phyloP scores from a whole-genome alignment of 441 rosid species.

The Gossypium lobatum region DNA sequence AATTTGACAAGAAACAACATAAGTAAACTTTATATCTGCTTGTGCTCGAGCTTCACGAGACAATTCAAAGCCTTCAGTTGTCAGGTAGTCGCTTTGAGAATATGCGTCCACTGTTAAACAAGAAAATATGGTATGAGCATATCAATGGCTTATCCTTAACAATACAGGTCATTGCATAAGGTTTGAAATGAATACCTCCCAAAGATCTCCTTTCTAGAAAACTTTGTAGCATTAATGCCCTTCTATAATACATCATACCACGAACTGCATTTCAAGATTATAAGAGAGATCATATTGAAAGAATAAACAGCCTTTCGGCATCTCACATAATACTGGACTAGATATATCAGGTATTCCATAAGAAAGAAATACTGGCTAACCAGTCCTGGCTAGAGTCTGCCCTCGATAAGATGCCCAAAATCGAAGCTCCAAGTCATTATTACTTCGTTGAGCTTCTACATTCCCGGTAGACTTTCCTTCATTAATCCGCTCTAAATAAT shows the following conservation, averaged over 20 bases:
- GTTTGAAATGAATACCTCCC: constrained; percentile 49
- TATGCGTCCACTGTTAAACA: constrained; percentile 43
- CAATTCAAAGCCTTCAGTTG: constrained; percentile 61
- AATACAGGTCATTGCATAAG: constrained; percentile 3
- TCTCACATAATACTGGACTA: constrained; percentile 9
- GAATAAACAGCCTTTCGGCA: constrained; percentile 9
- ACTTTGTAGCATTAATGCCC: constrained; percentile 96
- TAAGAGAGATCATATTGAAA: constrained; percentile 1
- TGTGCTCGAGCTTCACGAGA: constrained; percentile 90
- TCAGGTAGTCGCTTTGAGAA: constrained; percentile 38
- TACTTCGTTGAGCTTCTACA: constrained; percentile 66
- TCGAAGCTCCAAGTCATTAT: constrained; percentile 89
- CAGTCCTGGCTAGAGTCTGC: constrained; percentile 93
- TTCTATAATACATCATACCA: constrained; percentile 98
- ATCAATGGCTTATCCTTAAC: constrained; percentile 3
- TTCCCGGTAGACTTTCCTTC: constrained; percentile 59
- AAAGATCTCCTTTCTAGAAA: constrained; percentile 67
- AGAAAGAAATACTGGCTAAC: constrained; percentile 31
- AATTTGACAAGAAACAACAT: constrained; percentile 95
- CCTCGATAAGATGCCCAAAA: constrained; percentile 98
- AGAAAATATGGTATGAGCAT: constrained; percentile 19
- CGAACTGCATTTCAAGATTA: constrained; percentile 59
- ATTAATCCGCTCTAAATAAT: constrained; percentile 89
- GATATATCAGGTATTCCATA: neutral
- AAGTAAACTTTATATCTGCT: constrained; percentile 90